Evolutionary conservation across 73 alveolate species (phyloP).

Genomic region (Tetrahymena borealis): DNA sequence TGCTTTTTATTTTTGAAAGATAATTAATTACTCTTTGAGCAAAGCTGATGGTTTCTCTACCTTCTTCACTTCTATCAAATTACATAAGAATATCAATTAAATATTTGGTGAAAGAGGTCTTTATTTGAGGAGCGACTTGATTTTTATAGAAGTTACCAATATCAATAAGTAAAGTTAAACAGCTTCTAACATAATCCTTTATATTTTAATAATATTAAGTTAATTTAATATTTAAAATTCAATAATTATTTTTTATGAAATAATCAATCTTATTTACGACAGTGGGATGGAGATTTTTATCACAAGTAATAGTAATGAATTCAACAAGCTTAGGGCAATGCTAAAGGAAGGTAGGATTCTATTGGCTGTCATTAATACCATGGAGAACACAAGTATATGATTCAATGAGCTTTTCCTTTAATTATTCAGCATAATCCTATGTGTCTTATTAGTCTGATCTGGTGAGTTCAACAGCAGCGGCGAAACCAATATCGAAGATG

Average conservation of each 20-base stretch:
- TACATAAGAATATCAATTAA: not conserved
- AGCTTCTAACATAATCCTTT: not conserved
- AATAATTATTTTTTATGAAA: not conserved
- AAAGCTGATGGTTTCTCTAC: not conserved
- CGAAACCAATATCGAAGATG: not conserved
- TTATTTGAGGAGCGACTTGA: not conserved
- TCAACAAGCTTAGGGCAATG: not conserved
- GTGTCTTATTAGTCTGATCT: not conserved
- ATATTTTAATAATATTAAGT: not conserved
- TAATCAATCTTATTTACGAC: not conserved
- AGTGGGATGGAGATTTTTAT: not conserved
- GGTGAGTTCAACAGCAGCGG: not conserved
- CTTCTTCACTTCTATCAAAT: not conserved
- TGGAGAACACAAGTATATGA: not conserved
- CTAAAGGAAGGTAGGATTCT: not conserved
- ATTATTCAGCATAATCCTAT: not conserved
- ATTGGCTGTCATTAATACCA: not conserved
- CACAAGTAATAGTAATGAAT: not conserved
- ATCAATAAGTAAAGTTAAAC: not conserved
- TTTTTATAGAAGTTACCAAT: not conserved
- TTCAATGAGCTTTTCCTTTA: not conserved
- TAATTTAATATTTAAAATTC: not conserved
- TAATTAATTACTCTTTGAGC: not conserved
- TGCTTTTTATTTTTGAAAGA: not conserved
- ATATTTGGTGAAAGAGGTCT: not conserved